Evolutionary conservation across 2,329 filamentous ascomycete genomes (phyloP).

Genomic region (Ilyonectria mors-panacis): DNA sequence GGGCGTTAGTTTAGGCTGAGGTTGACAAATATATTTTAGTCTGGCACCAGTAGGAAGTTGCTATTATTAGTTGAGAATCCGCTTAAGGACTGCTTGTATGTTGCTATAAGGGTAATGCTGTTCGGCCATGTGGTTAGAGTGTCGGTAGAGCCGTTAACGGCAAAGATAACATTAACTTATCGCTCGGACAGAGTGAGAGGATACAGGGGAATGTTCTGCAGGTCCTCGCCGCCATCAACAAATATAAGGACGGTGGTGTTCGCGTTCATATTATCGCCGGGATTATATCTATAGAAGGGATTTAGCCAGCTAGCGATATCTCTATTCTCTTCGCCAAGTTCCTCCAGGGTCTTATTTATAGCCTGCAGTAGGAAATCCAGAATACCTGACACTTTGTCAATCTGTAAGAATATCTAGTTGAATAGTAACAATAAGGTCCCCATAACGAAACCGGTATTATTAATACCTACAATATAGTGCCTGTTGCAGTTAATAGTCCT

Average conservation of each 20-base stretch:
- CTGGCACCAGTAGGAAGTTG: conserved; percentile 80
- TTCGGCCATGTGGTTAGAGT: conserved; percentile 81
- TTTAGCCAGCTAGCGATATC: conserved; percentile 86
- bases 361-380: conserved; percentile 66
- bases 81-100: conserved; percentile 76
- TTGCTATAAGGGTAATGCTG: conserved; percentile 80
- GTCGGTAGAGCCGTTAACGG: conserved; percentile 84
- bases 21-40: conserved; percentile 84
- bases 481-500: conserved; percentile 71
- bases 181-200: conserved; percentile 83
- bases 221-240: conserved; percentile 84
- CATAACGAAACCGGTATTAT: conserved; percentile 87
- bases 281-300: conserved; percentile 79
- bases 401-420: conserved; percentile 80
- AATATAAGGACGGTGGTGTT: conserved; percentile 72
- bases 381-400: conserved; percentile 55
- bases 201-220: conserved; percentile 84
- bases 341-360: conserved; percentile 65
- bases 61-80: conserved; percentile 72
- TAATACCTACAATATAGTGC: conserved; percentile 82
- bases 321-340: conserved; percentile 71
- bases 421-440: conserved; percentile 89
- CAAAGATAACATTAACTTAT: conserved; percentile 84
- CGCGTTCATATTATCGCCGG: conserved; percentile 71
- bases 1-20: conserved; percentile 80